Evolutionary conservation across 202 grass and related monocot genomes (phyloP).

Genomic region (Carex arenaria): DNA sequence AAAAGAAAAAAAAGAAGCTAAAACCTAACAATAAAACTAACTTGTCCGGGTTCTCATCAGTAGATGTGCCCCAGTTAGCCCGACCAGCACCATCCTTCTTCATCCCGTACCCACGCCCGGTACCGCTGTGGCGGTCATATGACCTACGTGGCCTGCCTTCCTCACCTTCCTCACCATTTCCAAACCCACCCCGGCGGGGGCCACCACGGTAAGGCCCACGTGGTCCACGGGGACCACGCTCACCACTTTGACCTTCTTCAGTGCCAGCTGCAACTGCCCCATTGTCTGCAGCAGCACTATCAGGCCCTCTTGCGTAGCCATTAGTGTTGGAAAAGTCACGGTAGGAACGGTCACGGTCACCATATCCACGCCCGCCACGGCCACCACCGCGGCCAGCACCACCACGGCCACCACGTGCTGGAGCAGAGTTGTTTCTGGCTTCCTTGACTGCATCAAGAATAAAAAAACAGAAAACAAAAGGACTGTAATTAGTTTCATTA

Average conservation of each 20-base stretch:
- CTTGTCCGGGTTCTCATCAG: constrained; percentile 49
- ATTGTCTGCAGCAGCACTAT: constrained; percentile 17
- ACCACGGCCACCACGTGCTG: constrained; percentile 31
- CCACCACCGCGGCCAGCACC: constrained; percentile 40
- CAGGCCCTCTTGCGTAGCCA: constrained; percentile 30
- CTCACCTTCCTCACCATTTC: constrained; percentile 38
- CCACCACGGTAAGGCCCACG: constrained; percentile 55
- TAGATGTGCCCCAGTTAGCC: constrained; percentile 61
- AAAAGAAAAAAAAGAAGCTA: neutral
- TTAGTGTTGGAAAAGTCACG: constrained; percentile 36
- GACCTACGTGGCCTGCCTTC: constrained; percentile 37
- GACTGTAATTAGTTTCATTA: neutral
- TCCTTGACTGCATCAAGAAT: constrained; percentile 41
- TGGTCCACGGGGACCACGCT: constrained; percentile 16
- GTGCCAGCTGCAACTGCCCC: constrained; percentile 34
- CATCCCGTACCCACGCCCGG: constrained; percentile 58
- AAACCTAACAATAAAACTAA: neutral
- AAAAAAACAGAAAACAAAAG: neutral
- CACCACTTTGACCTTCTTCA: constrained; percentile 16
- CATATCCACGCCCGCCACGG: constrained; percentile 59
- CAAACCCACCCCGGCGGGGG: constrained; percentile 32
- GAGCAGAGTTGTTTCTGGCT: constrained; percentile 40
- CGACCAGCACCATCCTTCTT: constrained; percentile 70
- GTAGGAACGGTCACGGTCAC: constrained; percentile 31
- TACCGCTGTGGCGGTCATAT: constrained; percentile 75